phyloP scores from a whole-genome alignment of 768 basidiomycete genomes.

The Xerocomellus chrysenteron region DNA sequence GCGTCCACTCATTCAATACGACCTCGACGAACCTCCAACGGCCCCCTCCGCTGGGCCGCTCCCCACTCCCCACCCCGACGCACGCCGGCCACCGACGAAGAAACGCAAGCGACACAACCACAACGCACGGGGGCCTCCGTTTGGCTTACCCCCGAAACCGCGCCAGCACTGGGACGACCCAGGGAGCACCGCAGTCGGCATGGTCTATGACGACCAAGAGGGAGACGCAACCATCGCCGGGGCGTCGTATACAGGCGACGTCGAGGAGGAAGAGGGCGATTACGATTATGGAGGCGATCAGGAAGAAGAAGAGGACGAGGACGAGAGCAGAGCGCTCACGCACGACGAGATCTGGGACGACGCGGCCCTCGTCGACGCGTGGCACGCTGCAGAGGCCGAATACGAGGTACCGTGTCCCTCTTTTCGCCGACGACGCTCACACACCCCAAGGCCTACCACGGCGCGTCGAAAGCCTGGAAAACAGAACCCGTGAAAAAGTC shows the following conservation, averaged over 20 bases:
- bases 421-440: neutral
- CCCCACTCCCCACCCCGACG: neutral
- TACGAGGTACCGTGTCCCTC: conserved; percentile 49
- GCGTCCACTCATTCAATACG: conserved; percentile 31
- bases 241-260: neutral
- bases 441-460: conserved; percentile 54
- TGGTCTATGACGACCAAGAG: conserved; percentile 35
- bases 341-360: conserved; percentile 86
- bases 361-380: conserved; percentile 76
- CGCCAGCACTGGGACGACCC: conserved; percentile 48
- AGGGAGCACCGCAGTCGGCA: conserved; percentile 20
- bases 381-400: conserved; percentile 82
- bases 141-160: neutral
- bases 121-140: conserved; percentile 1
- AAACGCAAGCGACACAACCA: conserved; percentile 43
- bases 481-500: conserved; percentile 67
- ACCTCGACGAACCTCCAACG: conserved; percentile 18
- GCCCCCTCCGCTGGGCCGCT: neutral
- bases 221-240: neutral
- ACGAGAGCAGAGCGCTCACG: conserved; percentile 62
- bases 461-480: conserved; percentile 70
- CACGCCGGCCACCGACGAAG: conserved; percentile 44
- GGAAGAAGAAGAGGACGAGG: conserved; percentile 42
- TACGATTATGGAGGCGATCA: conserved; percentile 30
- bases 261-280: conserved; percentile 20